A percentile compares a stretch with the other conserved stretches of the same genome.
Evolutionary conservation across 805 yeast genomes (phyloP).

Genomic region (Lipomyces sp.): DNA sequence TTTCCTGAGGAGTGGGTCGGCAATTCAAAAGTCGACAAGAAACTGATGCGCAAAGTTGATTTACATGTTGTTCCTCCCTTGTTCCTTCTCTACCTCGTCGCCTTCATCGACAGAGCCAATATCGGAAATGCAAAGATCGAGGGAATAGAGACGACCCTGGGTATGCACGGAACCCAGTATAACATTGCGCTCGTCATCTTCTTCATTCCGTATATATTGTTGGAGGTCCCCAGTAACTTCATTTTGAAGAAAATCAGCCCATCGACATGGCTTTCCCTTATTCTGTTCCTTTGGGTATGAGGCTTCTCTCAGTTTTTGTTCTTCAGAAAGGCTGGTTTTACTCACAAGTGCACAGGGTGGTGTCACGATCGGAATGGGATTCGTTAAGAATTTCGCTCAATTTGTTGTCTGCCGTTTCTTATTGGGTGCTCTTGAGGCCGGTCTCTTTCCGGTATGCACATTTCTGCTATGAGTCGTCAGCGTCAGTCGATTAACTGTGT

Average conservation of each 20-base stretch:
- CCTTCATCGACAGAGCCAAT: conserved; percentile 47
- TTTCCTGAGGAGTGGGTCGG: no score
- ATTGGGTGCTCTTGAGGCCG: conserved; percentile 42
- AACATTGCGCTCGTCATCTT: conserved; percentile 45
- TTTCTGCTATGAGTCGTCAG: no score
- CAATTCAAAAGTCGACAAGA: no score
- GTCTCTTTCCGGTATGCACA: conserved; percentile 42
- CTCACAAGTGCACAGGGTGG: no score
- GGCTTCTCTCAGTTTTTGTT: no score
- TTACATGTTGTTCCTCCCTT: conserved; percentile 30
- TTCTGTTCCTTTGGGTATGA: no score
- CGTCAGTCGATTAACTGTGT: no score
- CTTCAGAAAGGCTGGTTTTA: conserved; percentile 38
- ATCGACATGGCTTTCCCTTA: conserved; percentile 32
- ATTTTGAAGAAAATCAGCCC: conserved; percentile 41
- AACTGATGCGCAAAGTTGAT: conserved; percentile 18
- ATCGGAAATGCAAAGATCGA: conserved; percentile 48
- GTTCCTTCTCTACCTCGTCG: conserved; percentile 30
- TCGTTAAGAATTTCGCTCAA: conserved; percentile 40
- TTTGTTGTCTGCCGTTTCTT: conserved; percentile 39
- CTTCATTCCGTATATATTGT: conserved; percentile 43
- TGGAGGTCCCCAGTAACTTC: conserved; percentile 44
- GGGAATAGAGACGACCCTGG: conserved; percentile 43
- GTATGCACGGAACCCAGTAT: conserved; percentile 43
- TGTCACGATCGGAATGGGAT: conserved; percentile 34